Conservation (phyloP, 257 asterid genomes). For the Cordia subcordata region DNA sequence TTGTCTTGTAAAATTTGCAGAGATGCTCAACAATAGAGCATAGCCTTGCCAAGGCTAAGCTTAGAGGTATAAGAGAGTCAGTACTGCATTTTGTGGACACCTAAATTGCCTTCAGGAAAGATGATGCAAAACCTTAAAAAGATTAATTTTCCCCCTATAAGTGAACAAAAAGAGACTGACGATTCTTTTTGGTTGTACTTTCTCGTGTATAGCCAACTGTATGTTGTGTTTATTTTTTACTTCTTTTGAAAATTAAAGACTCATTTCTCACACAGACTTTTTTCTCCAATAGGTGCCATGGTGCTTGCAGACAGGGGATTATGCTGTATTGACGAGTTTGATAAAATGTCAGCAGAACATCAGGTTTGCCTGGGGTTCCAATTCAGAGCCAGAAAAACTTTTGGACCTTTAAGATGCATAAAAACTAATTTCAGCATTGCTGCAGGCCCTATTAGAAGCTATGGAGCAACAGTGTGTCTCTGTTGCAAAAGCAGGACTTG, state of each 20-base stretch:
- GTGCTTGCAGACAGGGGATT: conserved; percentile 97
- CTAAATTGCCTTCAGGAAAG: too few relatives aligned
- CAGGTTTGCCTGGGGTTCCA: conserved; percentile 52
- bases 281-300: conserved; percentile 72
- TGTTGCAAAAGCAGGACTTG: conserved; percentile 98
- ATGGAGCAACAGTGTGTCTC: conserved; percentile 99
- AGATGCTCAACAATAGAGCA: too few relatives aligned
- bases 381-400: background rate
- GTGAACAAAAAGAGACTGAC: too few relatives aligned
- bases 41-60: too few relatives aligned
- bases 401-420: conserved; percentile 14
- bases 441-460: conserved; percentile 89
- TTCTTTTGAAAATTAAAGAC: background rate
- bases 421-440: conserved; percentile 23
- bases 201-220: too few relatives aligned
- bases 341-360: conserved; percentile 94
- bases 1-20: too few relatives aligned
- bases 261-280: conserved; percentile 14
- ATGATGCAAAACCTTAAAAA: too few relatives aligned
- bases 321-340: conserved; percentile 98
- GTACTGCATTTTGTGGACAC: too few relatives aligned
- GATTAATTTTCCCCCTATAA: too few relatives aligned
- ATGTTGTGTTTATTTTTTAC: conserved; percentile 3
- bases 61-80: too few relatives aligned
- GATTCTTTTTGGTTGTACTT: too few relatives aligned